Base-by-base conservation (phyloP, 73 alveolate genomes). In the Stentor roeselii region DNA sequence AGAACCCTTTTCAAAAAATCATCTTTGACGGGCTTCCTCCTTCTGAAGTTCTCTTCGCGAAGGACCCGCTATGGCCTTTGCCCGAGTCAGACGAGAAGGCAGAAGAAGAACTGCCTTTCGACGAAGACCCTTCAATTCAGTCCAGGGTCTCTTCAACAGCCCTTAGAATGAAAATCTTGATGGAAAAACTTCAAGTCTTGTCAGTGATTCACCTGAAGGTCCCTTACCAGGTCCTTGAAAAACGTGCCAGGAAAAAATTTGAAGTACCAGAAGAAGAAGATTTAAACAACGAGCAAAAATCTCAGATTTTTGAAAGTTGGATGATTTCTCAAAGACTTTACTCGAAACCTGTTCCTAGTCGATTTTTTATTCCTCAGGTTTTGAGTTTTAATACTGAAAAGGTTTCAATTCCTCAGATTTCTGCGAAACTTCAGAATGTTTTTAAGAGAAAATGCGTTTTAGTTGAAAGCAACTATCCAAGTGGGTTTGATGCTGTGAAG, bases 241-340 rank as follows among this genome's bases (percentile, higher is more conserved):
- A 67, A 67, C n/a, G 80, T 14, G 80, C 80, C 21, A 67, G 80
- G 37, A 67, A 21, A 11, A 67, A 67, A 2, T 67, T 67, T 67
- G 80, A 67, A 32, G 3, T 34, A 2, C 80, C n/a, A 30, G 80
- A 67, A 67, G 80, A 67, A 67, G 80, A 67, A n/a, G 80, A 67
- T 67, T 67, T 67, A 34, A 67, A 36, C 11, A 0, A 21, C 34
- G 80, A 67, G 34, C 80, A 67, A 67, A 67, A 32, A 34, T 14
- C 41, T 32, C 41, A 67, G 37, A 67, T 67, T 21, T 67, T 67
- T 21, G 80, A 67, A 34, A 27, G 42, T 14, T 67, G 80, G 37
- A 67, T 67, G 80, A n/a, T 67, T 14, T 36, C 50, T 21, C 41
- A 67, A 34, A 67, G 80, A n/a, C 27, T 67, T 36, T 67, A 21